Base-by-base conservation (phyloP, 2,329 filamentous ascomycete genomes). In the Didymella arachidicola region DNA sequence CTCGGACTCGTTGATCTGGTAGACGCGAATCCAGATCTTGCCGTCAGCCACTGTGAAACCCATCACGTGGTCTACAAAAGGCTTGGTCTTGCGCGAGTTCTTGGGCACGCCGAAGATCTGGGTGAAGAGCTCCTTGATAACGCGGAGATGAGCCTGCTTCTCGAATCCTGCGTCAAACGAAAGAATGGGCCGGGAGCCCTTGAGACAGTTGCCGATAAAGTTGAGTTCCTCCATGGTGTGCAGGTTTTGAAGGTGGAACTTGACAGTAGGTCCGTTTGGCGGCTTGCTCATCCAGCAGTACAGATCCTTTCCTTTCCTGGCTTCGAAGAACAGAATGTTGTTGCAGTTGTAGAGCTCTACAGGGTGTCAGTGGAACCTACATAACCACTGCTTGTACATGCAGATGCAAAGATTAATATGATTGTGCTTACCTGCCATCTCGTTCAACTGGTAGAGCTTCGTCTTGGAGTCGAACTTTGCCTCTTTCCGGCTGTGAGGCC, bases 151-250 rank as follows among this genome's bases (percentile, higher is more conserved):
- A 2, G 93, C 90, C 70, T 91, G 85, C 66, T 85, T 85, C 61
- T 96, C 91, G 79, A 99, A 99, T 18, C 87, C 86, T 52, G 87
- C 86, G 76, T 98, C 95, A 77, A 99, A 99, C 34, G 92, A 95
- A 56, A 99, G 87, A 38, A 99, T 83, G 1, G 95, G 94, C 34
- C 95, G 84, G 27, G 92, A 95, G 59, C 95, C 95, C 80, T 97
- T 97, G 61, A 98, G 82, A 60, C 93, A 97, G 82, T 99, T 99
- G 53, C 95, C 95, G 16, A 93, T 93, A 77, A 99, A 98, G 73
- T 97, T 92, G 34, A 99, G 83, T 78, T 99, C 95, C 73, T 94
- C 92, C 92, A 96, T 97, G 10, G 94, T 97, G 80, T 97, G 93
- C 73, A 97, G 75, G 72, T 93, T 93, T 76, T 95, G 91, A 50